phyloP scores from a whole-genome alignment of 768 basidiomycete species.

The Pulveroboletus sp. region DNA sequence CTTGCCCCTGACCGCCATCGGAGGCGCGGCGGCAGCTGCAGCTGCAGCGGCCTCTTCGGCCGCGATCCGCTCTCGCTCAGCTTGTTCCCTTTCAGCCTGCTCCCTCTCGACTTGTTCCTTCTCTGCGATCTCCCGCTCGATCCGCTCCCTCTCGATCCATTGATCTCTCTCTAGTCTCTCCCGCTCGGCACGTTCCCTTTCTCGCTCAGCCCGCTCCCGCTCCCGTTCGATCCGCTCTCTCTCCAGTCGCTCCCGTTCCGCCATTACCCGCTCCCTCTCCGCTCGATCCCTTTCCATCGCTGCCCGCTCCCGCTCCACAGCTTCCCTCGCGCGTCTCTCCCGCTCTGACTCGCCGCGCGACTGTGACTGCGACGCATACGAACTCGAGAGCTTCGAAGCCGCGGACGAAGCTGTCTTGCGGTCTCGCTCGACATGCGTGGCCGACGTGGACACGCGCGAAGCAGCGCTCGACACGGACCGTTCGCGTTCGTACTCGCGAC shows the following conservation, averaged over 20 bases:
- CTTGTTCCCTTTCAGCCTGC: conserved; percentile 9
- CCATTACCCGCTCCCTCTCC: conserved; percentile 13
- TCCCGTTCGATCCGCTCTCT: conserved; percentile 9
- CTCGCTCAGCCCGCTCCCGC: conserved; percentile 5
- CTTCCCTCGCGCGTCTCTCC: conserved; percentile 25
- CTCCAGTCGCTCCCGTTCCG: conserved; percentile 14
- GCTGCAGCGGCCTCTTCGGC: conserved; percentile 4
- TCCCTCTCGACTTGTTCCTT: conserved; percentile 5
- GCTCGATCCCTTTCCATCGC: conserved; percentile 11
- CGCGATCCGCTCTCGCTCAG: conserved; percentile 10
- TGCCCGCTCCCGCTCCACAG: conserved; percentile 15
- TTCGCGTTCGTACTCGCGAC: conserved; percentile 25
- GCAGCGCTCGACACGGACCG: conserved; percentile 23
- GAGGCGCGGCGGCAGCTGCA: background rate
- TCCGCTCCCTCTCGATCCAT: conserved; percentile 1
- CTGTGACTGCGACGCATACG: conserved; percentile 17
- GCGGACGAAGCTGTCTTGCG: conserved; percentile 21
- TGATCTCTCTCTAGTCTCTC: conserved; percentile 7
- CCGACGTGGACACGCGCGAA: conserved; percentile 23
- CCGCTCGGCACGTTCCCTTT: conserved; percentile 6
- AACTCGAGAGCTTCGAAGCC: conserved; percentile 36
- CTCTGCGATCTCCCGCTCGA: background rate
- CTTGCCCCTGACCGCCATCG: conserved; percentile 10
- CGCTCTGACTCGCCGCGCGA: conserved; percentile 19
- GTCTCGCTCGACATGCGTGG: conserved; percentile 23